These are phyloP conservation scores for Afroboletus lepidellus DNA, from an alignment of 1,284 basidiomycete species.

Conservation along the genomic window DNA sequence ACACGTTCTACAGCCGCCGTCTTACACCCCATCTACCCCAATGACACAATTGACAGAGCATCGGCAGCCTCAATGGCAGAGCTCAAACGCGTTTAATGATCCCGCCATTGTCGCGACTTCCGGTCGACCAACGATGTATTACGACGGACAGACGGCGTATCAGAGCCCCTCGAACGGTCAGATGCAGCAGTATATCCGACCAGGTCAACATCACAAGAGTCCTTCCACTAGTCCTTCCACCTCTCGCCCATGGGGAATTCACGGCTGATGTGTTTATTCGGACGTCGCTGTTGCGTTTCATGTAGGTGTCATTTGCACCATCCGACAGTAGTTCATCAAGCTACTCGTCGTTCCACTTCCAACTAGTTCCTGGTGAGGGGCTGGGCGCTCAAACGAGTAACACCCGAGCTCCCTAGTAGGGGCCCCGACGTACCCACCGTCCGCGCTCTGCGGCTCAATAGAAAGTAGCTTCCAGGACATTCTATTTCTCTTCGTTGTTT, in stretches of 20 bases:
- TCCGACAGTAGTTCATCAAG: conserved; percentile 9
- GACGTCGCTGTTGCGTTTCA: not conserved
- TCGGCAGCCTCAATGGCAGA: conserved; percentile 17
- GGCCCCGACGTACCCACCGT: not conserved
- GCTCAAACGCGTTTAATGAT: conserved; percentile 18
- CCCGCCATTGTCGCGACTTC: conserved; percentile 17
- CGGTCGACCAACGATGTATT: conserved; percentile 4
- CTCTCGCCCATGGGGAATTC: conserved; percentile 27
- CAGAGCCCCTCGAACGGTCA: conserved; percentile 11
- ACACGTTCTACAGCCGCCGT: conserved; percentile 10
- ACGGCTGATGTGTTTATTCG: conserved; percentile 19
- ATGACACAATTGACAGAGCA: conserved; percentile 16
- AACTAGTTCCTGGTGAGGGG: conserved; percentile 5
- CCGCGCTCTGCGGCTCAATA: conserved; percentile 8
- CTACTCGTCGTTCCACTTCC: conserved; percentile 5
- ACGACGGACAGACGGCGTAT: conserved; percentile 5
- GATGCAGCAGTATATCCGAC: conserved; percentile 15
- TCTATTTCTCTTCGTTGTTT: not conserved
- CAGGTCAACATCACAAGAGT: conserved; percentile 21
- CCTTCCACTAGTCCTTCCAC: conserved; percentile 8
- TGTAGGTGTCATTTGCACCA: conserved; percentile 5
- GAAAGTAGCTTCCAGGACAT: conserved; percentile 6
- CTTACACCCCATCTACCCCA: conserved; percentile 10
- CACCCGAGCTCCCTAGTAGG: not conserved
- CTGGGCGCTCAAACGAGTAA: conserved; percentile 4